Base-by-base conservation (phyloP, 768 basidiomycete species). In the Agrocybe pediades region DNA sequence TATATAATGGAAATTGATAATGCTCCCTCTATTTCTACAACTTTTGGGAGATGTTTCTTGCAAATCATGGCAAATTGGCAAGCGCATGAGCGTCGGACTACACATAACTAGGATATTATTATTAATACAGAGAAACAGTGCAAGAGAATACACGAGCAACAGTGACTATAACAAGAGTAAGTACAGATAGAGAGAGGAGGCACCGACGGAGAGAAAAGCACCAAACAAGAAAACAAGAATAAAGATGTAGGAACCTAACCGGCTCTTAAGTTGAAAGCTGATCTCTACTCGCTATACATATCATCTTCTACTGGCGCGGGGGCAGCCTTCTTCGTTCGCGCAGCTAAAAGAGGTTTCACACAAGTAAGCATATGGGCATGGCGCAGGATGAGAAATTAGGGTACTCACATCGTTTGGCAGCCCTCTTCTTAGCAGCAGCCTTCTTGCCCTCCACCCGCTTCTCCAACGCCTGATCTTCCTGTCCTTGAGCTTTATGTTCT, bases 381-480 rank as follows among this genome's bases (percentile, higher is more conserved):
- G 48, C 2, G 11, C 23, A 20, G 27, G 40, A 30, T 15, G 17
- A 19, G 3, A n/a, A 9, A 30, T n/a, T 36, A 15, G 11, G 20
- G 9, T 5, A 57, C 72, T 63, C 33, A 78, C 79, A 68, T 68
- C 67, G 70, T 54, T 73, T 70, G 19, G 84, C 80, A 9, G 86
- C 87, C 17, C 77, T 74, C 66, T 87, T 91, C 70, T 85, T 90
- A 17, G 79, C 83, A 3, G 91, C 90, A 5, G 86, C 88, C 49
- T 88, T 92, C 77, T 92, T 94, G 53, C 85, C 84, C 63, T 88
- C 80, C 13, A 91, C 93, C 25, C 90, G 84, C 61, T 88, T 90
- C 73, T 95, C 91, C 20, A 97, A 79, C 19, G 86, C 95, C 54
- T 95, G 86, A 59, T 98, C 95, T 68, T 96, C 95, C 55, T 87